Evolutionary conservation across 108 stramenopile genomes (phyloP).

Genomic region (Skeletonema grethae): DNA sequence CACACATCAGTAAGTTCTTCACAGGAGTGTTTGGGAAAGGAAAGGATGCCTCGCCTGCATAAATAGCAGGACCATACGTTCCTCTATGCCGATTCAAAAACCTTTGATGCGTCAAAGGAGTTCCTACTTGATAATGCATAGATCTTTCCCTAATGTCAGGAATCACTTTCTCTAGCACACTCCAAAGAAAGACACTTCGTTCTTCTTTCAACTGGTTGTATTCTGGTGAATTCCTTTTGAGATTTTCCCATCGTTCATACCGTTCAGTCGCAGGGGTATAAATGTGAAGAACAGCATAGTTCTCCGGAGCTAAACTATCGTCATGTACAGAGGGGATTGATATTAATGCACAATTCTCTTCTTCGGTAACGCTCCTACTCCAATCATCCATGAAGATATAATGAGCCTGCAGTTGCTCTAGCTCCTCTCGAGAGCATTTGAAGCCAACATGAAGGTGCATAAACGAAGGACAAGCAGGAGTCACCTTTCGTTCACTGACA

Average conservation of each 20-base stretch:
- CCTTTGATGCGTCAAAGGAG: slow-evolving; percentile 82
- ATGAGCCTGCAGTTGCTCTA: slow-evolving; percentile 71
- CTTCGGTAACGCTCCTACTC: slow-evolving; percentile 67
- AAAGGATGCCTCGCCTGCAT: slow-evolving; percentile 78
- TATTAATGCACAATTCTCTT: slow-evolving; percentile 86
- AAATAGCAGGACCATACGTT: slow-evolving; percentile 86
- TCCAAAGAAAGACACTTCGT: slow-evolving; percentile 81
- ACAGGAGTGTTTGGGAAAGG: slow-evolving; percentile 75
- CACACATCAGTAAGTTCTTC: slow-evolving; percentile 60
- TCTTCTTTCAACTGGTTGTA: slow-evolving; percentile 84
- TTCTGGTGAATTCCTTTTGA: slow-evolving; percentile 72
- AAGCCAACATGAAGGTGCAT: slow-evolving; percentile 90
- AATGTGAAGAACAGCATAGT: slow-evolving; percentile 80
- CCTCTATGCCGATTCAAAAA: slow-evolving; percentile 83
- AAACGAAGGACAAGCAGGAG: slow-evolving; percentile 70
- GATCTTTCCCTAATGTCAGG: slow-evolving; percentile 73
- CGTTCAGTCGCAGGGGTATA: slow-evolving; percentile 89
- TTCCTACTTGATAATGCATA: slow-evolving; percentile 62
- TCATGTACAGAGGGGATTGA: slow-evolving; percentile 89
- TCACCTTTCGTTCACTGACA: slow-evolving; percentile 54
- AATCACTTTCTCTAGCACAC: slow-evolving; percentile 80
- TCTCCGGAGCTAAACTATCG: slow-evolving; percentile 80
- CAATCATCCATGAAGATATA: slow-evolving; percentile 88
- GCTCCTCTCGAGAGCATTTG: slow-evolving; percentile 58
- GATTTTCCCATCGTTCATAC: slow-evolving; percentile 72